Base-by-base conservation (phyloP, 257 asterid genomes). In the Avicennia marina region DNA sequence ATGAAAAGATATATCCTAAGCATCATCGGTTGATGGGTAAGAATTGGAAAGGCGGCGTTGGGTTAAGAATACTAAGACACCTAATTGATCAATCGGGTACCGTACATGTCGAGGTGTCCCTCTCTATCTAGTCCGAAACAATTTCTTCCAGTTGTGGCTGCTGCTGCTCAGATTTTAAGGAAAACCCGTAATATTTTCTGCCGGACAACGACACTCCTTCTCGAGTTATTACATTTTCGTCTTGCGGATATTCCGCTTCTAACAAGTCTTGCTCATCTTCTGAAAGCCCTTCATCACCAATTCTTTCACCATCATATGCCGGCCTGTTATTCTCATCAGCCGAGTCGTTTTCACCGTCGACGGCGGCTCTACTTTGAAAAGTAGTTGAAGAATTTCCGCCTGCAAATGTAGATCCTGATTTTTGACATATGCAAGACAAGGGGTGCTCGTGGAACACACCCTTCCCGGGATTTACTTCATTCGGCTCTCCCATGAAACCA, bases 361-460 rank as follows among this genome's bases (percentile, higher is more conserved):
- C 43, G 29, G 20, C 13, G 38, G 45, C 55, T 48, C 60, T 49
- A 11, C 2, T 40, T 18, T 51, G 69, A 40, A 24, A 27, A 38
- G 12, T 38, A n/a, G n/a, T n/a, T n/a, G n/a, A n/a, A n/a, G n/a
- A n/a, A n/a, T n/a, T n/a, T n/a, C n/a, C n/a, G n/a, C n/a, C n/a
- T n/a, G n/a, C n/a, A n/a, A n/a, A n/a, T n/a, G n/a, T n/a, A n/a
- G n/a, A n/a, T n/a, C n/a, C n/a, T n/a, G n/a, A n/a, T n/a, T n/a
- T n/a, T n/a, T n/a, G n/a, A 70, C 99, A 93, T 10, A 93, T 86
- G 79, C 99, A 93, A 57, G 95, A 11, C 55, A 95, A 67, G 24
- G 99, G 99, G 53, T 89, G 81, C 67, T 89, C 99, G 4, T 89
- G 97, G 72, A 93, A 93, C 26, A 49, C 96, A 24, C 99, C 99